A percentile compares a stretch with the other conserved stretches of the same genome.
Evolutionary conservation across 495 filamentous ascomycete genomes (phyloP).

Genomic region (Xylaria bambusicola): DNA sequence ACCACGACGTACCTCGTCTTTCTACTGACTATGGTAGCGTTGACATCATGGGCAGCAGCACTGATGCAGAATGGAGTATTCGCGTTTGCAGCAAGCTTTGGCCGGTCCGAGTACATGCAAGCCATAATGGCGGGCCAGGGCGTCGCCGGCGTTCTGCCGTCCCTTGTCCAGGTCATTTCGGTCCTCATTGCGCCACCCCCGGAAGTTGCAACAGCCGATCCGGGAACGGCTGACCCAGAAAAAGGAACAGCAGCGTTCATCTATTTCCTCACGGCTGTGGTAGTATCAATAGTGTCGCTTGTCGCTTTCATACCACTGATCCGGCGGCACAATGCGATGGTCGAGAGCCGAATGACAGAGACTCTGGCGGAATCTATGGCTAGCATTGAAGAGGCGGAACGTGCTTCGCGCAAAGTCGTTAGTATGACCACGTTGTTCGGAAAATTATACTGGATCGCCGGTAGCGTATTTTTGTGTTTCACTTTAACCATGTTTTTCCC

Average conservation of each 20-base stretch:
- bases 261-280: constrained; percentile 89
- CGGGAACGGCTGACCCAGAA: constrained; percentile 14
- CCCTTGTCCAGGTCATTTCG: constrained; percentile 80
- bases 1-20: constrained; percentile 73
- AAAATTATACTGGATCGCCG: constrained; percentile 72
- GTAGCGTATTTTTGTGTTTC: constrained; percentile 76
- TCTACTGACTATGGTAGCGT: constrained; percentile 79
- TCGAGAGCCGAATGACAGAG: constrained; percentile 41
- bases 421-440: constrained; percentile 65
- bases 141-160: constrained; percentile 87
- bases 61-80: constrained; percentile 94
- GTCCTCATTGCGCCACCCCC: constrained; percentile 67
- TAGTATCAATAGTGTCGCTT: constrained; percentile 59
- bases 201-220: constrained; percentile 14
- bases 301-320: constrained; percentile 55
- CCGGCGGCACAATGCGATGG: constrained; percentile 42
- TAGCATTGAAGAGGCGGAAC: constrained; percentile 49
- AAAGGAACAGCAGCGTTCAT: constrained; percentile 73
- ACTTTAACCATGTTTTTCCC: constrained; percentile 90
- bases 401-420: constrained; percentile 57
- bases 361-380: constrained; percentile 44
- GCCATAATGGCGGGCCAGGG: constrained; percentile 96
- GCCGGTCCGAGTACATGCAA: constrained; percentile 82
- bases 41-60: constrained; percentile 74
- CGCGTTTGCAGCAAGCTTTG: constrained; percentile 85